Evolutionary conservation across 1,139 yeast species (phyloP).

Genomic region (Zygotorulaspora mrakii): DNA sequence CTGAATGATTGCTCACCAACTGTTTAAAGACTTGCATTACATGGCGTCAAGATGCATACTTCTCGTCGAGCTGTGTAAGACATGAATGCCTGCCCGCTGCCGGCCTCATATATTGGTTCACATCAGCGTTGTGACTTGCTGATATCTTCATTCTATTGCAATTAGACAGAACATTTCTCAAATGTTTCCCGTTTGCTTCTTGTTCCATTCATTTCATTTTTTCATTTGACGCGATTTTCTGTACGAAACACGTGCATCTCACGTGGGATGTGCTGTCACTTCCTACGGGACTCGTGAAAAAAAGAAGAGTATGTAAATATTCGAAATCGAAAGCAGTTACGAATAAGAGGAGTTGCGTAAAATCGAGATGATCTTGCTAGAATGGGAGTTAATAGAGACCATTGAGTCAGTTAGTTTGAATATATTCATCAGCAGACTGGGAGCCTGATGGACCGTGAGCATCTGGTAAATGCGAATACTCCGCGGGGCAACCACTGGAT

Average conservation of each 20-base stretch:
- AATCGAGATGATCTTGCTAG: background rate
- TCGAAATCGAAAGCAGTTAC: too few species aligned
- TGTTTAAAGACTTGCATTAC: background rate
- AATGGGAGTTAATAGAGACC: background rate
- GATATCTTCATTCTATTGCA: too few species aligned
- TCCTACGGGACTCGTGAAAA: too few species aligned
- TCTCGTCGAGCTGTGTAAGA: too few species aligned
- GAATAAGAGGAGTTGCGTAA: too few species aligned
- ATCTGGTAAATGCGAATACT: conserved; percentile 25
- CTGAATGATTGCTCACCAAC: background rate
- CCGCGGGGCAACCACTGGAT: conserved; percentile 34
- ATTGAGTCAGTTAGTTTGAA: background rate
- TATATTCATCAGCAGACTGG: background rate
- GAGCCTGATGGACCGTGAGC: conserved; percentile 23
- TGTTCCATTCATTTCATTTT: background rate
- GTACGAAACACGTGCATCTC: background rate
- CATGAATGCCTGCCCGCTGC: too few species aligned
- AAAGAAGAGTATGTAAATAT: too few species aligned
- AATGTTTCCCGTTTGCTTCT: background rate
- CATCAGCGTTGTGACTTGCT: too few species aligned
- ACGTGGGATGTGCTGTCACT: background rate
- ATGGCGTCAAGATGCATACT: background rate
- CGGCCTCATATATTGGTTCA: too few species aligned
- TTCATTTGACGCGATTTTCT: background rate
- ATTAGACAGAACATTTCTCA: too few species aligned